Base-by-base conservation (phyloP, 106 monocot genomes). In the Dioscorea dumetorum region DNA sequence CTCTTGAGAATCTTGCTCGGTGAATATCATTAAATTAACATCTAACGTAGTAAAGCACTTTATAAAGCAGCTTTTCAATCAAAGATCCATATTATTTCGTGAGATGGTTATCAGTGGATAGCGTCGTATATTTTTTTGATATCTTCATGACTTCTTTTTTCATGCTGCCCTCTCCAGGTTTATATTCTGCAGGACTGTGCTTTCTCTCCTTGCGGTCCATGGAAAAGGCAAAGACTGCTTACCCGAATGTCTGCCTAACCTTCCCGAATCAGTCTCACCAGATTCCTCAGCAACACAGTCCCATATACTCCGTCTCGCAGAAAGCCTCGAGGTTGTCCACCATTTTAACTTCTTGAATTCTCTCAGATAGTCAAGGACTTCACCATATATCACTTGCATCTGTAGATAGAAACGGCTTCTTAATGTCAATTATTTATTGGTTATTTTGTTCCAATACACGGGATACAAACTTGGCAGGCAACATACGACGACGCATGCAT, bases 251-350 rank as follows among this genome's bases (percentile, higher is more conserved):
- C 18, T 68, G 15, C 68, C 68, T 31, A 28, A 68, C 24, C 56
- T 68, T 31, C 68, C 68, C 4, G 68, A 68, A n/a, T 68, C 31
- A 6, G 68, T 68, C 28, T 68, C 68, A 15, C 68, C 68, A 54
- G 68, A 68, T 15, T 68, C 52, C 5, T 0, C 51, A 22, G 14
- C 68, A 24, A 22, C 54, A 18, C 68, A 68, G 23, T 53, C 68
- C 2, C 51, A 57, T 54, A 24, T 68, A 15, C 48, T 54, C 19
- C 31, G 15, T 0, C 68, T 68, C 5, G 68, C 68, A 23, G 68
- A 68, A 24, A 31, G 22, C 56, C 68, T 68, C 12, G 28, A 56
- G 33, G 68, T 68, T 33, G 31, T 68, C 23, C 15, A 34, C 54
- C 33, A 54, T 56, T 68, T 68, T 57, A 12, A 51, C 31, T 68